Conservation (phyloP, 2,329 filamentous ascomycete species). For the Fusarium miscanthi region DNA sequence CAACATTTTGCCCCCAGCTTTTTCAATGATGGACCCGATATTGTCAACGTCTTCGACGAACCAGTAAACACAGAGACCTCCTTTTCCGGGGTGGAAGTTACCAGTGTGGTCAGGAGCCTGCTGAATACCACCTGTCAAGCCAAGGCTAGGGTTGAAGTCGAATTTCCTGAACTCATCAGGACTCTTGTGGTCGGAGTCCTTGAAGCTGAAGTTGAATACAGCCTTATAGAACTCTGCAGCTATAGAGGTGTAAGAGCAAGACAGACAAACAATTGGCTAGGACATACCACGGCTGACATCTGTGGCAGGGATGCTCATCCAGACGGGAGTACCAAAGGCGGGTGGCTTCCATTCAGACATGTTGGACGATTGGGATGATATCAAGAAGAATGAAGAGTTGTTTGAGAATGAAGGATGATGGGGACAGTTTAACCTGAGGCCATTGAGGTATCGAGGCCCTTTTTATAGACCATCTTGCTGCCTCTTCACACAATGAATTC, state of each 20-base stretch:
- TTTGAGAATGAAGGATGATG: background rate
- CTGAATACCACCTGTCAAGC: conserved; percentile 45
- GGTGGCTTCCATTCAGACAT: conserved; percentile 49
- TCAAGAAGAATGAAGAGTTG: background rate
- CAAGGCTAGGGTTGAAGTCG: conserved; percentile 47
- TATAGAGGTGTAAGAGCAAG: conserved; percentile 10
- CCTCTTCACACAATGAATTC: background rate
- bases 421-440: conserved; percentile 1
- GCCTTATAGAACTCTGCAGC: conserved; percentile 46
- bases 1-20: conserved; percentile 47
- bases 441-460: background rate
- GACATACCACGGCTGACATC: conserved; percentile 44
- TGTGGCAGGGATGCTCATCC: conserved; percentile 46
- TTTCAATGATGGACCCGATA: conserved; percentile 40
- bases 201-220: conserved; percentile 46
- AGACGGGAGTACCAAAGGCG: conserved; percentile 44
- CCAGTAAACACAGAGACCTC: conserved; percentile 46
- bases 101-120: conserved; percentile 43
- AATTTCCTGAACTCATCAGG: conserved; percentile 40
- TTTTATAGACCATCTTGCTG: conserved; percentile 30
- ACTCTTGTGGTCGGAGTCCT: conserved; percentile 19
- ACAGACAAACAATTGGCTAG: background rate
- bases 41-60: conserved; percentile 47
- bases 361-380: background rate
- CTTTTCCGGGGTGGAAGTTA: conserved; percentile 41